Evolutionary conservation across 768 basidiomycete species (phyloP), one percentile per base, ranked within the genome.

Genomic region (Phylloporus sp.): DNA sequence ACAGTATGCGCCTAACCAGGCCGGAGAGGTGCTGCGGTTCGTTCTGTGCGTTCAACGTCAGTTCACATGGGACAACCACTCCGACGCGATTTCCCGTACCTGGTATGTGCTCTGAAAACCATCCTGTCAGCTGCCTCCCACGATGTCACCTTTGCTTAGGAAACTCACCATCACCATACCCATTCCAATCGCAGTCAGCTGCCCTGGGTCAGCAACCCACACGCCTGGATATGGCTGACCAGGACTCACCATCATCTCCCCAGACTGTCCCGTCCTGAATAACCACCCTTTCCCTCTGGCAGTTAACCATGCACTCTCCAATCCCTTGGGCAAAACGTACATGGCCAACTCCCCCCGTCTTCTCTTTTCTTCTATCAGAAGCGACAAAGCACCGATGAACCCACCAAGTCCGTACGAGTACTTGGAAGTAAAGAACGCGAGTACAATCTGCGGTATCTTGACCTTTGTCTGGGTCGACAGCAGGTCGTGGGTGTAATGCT

Each of bases 331-430:
- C 21, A 97, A 68, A 2, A 83, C 85, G 61, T 86, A 92, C 91
- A 92, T 90, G 50, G 93, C 91, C 53, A 97, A 70, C 68, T 98
- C 95, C 1, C 80, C 86, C 5, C 93, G 77, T n/a, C 95, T 75
- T 57, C 84, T 77, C 69, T 80, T 84, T 60, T 90, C 93, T 59
- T 98, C 95, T 4, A 94, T 77, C 47, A 96, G 80, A 38, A 98
- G 68, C 8, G 90, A 76, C 10, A 95, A 56, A 11, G 90, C 91
- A 9, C 86, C 73, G 7, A 82, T 65, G 34, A 90, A 72, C 0
- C 93, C 93, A 3, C 80, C 74, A 3, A 90, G 27, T 77, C 79
- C 90, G 67, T 84, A 92, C 21, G 84, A 81, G 29, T 72, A 73
- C 57, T 82, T 88, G 32, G 83, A 82, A 13, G 79, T 71, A 14